Base-by-base conservation (phyloP, 2,329 filamentous ascomycete genomes). In the Paradendryphiella salina region DNA sequence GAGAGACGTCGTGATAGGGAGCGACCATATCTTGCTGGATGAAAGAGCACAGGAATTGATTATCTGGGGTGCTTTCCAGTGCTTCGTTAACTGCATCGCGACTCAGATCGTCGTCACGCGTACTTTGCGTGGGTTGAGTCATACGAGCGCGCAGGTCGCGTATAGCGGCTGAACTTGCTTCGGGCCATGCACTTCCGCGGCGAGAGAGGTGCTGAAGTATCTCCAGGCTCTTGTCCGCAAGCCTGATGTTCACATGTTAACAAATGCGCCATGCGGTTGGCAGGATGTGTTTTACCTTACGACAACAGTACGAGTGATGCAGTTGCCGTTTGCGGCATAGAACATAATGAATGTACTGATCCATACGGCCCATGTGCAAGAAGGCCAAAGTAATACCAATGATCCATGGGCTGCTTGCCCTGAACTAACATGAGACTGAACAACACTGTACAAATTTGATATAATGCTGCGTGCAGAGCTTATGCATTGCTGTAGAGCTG, bases 321-420 rank as follows among this genome's bases (percentile, higher is more conserved):
- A 73, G 0, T 71, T 70, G 52, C 78, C 76, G 53, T 76, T 77
- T 0, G 77, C 78, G 3, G 79, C 80, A 43, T 80, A 79, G 3
- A 80, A 75, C 3, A 82, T 60, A 15, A 82, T 76, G 32, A 82
- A 78, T 1, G 77, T 77, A 49, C 78, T 80, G 56, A 81, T 81
- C 79, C 79, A 82, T 0, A 79, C 71, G 1, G 75, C 76, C 79
- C 79, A 81, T 0, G 79, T 81, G 32, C 79, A 79, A 0, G 78
- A 79, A 2, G 79, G 79, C 77, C 79, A 81, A 0, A 79, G 63
- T 18, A 82, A 62, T 0, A 76, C 73, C 5, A 65, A 44, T 10
- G 29, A 17, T 10, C n/a, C 8, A 31, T 9, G 3, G 18, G 5
- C 4, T n/a, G 23, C 6, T 17, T 1, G 5, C 14, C 11, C 4